A percentile compares a stretch with the other conserved stretches of the same genome.
phyloP scores from a whole-genome alignment of 495 filamentous ascomycete genomes.

The Penicillium atrosanguineum region DNA sequence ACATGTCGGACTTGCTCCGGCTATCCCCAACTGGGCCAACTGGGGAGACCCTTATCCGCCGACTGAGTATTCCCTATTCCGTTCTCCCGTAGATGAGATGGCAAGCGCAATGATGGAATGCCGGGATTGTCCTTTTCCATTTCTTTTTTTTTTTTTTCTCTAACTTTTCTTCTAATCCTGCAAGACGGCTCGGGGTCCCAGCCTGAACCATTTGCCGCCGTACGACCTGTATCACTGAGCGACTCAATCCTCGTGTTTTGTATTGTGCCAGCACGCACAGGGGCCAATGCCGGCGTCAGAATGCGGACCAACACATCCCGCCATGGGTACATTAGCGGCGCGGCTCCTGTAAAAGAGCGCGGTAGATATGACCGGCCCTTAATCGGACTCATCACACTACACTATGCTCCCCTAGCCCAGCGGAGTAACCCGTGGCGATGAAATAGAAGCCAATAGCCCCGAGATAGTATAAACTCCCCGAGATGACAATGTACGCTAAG shows the following conservation, averaged over 20 bases:
- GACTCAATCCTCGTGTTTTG: constrained; percentile 13
- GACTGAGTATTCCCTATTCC: no score
- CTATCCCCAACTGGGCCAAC: not conserved
- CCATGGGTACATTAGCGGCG: constrained; percentile 27
- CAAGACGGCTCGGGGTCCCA: not conserved
- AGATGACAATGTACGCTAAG: constrained; percentile 2
- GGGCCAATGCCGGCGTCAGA: constrained; percentile 32
- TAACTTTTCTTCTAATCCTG: not conserved
- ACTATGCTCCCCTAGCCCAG: not conserved
- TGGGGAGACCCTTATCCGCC: not conserved
- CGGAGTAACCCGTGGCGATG: not conserved
- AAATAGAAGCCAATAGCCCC: not conserved
- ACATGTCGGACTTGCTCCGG: constrained; percentile 8
- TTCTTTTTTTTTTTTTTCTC: not conserved
- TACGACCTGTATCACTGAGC: constrained; percentile 22
- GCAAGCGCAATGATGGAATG: not conserved
- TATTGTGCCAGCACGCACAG: constrained; percentile 2
- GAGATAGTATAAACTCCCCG: not conserved
- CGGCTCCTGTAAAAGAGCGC: constrained; percentile 29
- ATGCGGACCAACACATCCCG: constrained; percentile 23
- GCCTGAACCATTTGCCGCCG: constrained; percentile 7
- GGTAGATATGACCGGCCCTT: constrained; percentile 20
- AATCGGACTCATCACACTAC: constrained; percentile 30
- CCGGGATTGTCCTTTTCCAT: not conserved
- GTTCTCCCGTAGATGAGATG: not conserved